Conservation (phyloP, 176 grass and related monocot species). For the Aegilops bicornis region DNA sequence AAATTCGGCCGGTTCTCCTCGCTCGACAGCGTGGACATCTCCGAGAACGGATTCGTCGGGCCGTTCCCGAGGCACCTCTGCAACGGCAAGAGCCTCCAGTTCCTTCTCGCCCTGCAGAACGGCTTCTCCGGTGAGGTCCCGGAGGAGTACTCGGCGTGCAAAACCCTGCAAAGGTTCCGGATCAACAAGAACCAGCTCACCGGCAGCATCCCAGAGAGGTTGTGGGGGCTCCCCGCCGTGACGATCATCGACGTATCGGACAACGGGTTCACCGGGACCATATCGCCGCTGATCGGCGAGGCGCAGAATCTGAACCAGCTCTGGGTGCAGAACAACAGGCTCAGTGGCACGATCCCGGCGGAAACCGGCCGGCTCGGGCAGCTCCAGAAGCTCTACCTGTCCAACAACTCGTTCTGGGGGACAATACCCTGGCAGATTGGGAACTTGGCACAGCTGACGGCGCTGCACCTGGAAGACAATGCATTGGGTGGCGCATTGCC, state of each 20-base stretch:
- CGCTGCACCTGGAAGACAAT: conserved; percentile 64
- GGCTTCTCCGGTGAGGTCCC: conserved; percentile 76
- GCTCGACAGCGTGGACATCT: conserved; percentile 73
- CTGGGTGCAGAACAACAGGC: conserved; percentile 53
- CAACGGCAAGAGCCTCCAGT: conserved; percentile 41
- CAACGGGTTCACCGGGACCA: conserved; percentile 66
- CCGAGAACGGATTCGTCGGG: conserved; percentile 68
- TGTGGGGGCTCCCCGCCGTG: conserved; percentile 59
- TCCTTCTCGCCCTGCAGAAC: conserved; percentile 72
- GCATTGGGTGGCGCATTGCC: conserved; percentile 49
- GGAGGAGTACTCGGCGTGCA: conserved; percentile 55
- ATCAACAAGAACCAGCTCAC: conserved; percentile 70
- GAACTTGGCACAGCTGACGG: conserved; percentile 44
- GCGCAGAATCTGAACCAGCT: conserved; percentile 60
- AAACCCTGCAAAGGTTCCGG: conserved; percentile 56
- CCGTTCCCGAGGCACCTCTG: conserved; percentile 69
- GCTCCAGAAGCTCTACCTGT: conserved; percentile 63
- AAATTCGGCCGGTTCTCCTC: conserved; percentile 71
- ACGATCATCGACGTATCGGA: conserved; percentile 79
- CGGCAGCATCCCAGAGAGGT: conserved; percentile 42
- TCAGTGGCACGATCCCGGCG: conserved; percentile 49
- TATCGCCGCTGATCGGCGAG: conserved; percentile 44
- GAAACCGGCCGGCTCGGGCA: conserved; percentile 53
- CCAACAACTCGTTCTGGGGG: conserved; percentile 70
- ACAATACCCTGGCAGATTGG: conserved; percentile 61